Conservation (phyloP, 768 basidiomycete genomes). For the Tubosaeta brunneosetosa region DNA sequence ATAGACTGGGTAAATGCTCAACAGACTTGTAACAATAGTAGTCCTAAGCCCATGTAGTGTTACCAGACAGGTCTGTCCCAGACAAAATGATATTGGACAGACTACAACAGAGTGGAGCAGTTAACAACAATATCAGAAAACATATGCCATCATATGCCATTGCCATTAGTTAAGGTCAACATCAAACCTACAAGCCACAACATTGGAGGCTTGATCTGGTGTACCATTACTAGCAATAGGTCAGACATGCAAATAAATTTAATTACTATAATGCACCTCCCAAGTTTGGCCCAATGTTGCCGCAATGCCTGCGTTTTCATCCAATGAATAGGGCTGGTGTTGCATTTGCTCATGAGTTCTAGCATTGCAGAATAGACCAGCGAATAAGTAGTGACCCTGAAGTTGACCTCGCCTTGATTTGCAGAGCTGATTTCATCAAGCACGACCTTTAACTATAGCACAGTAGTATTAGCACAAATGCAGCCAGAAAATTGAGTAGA, state of each 20-base stretch:
- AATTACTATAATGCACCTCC: background rate
- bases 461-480: background rate
- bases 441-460: background rate
- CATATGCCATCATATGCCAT: too few species aligned
- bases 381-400: background rate
- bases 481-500: background rate
- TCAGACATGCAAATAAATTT: background rate
- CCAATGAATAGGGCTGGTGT: background rate
- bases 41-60: too few species aligned
- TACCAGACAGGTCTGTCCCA: too few species aligned
- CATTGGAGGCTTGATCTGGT: background rate
- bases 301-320: background rate
- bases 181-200: background rate
- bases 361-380: background rate
- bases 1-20: too few species aligned
- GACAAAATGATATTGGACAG: too few species aligned
- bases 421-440: background rate
- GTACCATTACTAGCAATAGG: background rate
- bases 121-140: too few species aligned
- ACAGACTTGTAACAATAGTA: too few species aligned
- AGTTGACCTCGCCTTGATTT: background rate
- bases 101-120: too few species aligned
- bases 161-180: background rate
- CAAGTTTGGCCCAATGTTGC: background rate
- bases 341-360: background rate